A percentile compares a stretch with the other conserved stretches of the same genome.
These are phyloP conservation scores for Apophysomyces ossiformis DNA, from an alignment of 371 early-diverging fungal species.

Conservation along the genomic window DNA sequence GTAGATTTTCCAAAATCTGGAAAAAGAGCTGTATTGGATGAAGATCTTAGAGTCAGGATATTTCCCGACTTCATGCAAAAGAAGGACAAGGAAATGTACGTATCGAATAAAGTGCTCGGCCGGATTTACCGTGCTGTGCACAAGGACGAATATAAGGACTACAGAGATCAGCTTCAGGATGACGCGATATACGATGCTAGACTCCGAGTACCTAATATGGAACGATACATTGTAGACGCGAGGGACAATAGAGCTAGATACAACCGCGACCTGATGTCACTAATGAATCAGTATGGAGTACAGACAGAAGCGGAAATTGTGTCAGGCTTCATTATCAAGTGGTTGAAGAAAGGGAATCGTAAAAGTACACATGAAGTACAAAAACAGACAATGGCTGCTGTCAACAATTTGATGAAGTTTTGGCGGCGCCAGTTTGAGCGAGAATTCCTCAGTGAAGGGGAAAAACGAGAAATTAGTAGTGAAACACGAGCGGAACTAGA, in stretches of 20 bases:
- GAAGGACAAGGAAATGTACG: conserved; percentile 56
- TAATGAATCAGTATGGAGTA: conserved; percentile 75
- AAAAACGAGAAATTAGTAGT: conserved; percentile 15
- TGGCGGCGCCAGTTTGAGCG: conserved; percentile 52
- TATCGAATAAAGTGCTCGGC: conserved; percentile 66
- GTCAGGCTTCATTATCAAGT: conserved; percentile 51
- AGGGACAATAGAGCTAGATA: conserved; percentile 42
- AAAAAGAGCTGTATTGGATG: conserved; percentile 41
- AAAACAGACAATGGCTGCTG: conserved; percentile 45
- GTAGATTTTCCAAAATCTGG: conserved; percentile 56
- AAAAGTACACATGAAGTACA: conserved; percentile 54
- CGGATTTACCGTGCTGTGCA: conserved; percentile 63
- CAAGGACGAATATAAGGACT: conserved; percentile 41
- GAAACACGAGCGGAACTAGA: conserved; percentile 30
- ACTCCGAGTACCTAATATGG: conserved; percentile 58
- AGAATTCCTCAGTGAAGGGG: conserved; percentile 38
- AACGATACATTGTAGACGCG: conserved; percentile 62
- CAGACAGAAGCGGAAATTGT: conserved; percentile 55
- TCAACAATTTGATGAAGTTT: conserved; percentile 36
- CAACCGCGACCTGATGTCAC: conserved; percentile 53
- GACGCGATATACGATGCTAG: conserved; percentile 47
- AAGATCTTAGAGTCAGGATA: conserved; percentile 47
- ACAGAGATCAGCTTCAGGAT: conserved; percentile 26
- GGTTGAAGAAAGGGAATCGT: conserved; percentile 37
- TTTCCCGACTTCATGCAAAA: conserved; percentile 90